Percentiles rank a stretch among this genome's conserved stretches.
phyloP scores from a whole-genome alignment of 768 basidiomycete species.

The Mycena floridula region DNA sequence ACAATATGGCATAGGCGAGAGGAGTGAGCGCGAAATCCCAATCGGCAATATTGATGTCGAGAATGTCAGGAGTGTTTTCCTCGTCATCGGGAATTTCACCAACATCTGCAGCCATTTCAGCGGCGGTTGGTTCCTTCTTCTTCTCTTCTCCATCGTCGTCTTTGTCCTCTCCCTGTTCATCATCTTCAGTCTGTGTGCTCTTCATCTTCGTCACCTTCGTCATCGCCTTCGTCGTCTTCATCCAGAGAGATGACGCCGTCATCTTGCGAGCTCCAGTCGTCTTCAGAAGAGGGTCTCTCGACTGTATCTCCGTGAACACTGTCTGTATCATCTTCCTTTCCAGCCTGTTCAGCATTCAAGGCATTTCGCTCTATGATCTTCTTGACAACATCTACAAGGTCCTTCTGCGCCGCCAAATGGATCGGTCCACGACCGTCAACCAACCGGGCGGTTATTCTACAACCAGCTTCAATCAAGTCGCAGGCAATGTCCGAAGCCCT shows the following conservation, averaged over 20 bases:
- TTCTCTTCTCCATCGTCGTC: conserved; percentile 11
- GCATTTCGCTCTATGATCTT: conserved; percentile 48
- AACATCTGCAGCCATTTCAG: conserved; percentile 17
- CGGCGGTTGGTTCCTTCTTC: conserved; percentile 5
- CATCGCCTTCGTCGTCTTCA: conserved; percentile 19
- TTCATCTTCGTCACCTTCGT: conserved; percentile 22
- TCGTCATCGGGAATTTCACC: conserved; percentile 43
- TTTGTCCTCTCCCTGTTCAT: conserved; percentile 16
- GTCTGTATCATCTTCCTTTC: conserved; percentile 13
- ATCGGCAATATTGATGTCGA: conserved; percentile 51
- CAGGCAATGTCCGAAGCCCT: too few species aligned
- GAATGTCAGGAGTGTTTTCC: conserved; percentile 43
- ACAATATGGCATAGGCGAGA: conserved; percentile 44
- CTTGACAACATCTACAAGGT: conserved; percentile 31
- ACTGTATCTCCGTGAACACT: conserved; percentile 3
- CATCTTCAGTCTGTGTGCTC: conserved; percentile 14
- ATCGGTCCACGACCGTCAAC: conserved; percentile 51
- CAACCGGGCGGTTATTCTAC: conserved; percentile 47
- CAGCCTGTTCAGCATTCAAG: conserved; percentile 25
- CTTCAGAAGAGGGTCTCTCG: conserved; percentile 37
- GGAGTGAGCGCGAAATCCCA: conserved; percentile 57
- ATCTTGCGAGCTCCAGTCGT: conserved; percentile 44
- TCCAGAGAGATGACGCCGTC: conserved; percentile 23
- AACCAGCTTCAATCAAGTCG: conserved; percentile 49
- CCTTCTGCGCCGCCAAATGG: conserved; percentile 50